These are phyloP conservation scores for Dryadomyces quercivorus DNA, from an alignment of 2,329 filamentous ascomycete genomes.

Conservation along the genomic window DNA sequence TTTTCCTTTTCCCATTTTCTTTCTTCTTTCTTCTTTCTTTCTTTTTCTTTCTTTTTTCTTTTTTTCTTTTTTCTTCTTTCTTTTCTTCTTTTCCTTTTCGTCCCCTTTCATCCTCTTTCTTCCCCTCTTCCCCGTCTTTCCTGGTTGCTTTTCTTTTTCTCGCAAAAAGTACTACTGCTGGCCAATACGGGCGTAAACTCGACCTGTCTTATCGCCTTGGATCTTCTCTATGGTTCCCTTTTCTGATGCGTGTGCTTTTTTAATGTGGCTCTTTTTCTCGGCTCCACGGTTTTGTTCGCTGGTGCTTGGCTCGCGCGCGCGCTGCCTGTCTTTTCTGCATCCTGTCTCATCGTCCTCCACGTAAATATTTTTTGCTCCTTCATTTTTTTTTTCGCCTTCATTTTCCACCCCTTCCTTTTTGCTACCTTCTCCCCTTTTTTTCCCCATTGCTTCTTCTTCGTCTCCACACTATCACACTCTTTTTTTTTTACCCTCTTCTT, in stretches of 20 bases:
- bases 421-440: constrained; percentile 11
- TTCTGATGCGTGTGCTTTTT: neutral
- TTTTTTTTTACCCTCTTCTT: constrained; percentile 9
- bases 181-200: neutral
- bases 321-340: neutral
- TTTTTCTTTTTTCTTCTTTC: neutral
- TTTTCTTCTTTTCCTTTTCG: neutral
- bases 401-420: constrained; percentile 1
- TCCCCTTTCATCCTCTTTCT: neutral
- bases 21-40: neutral
- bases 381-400: constrained; percentile 1
- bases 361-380: constrained; percentile 6
- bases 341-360: constrained; percentile 6
- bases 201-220: constrained; percentile 1
- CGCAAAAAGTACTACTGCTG: too few relatives aligned
- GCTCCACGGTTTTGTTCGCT: neutral
- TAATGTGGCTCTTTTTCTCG: constrained; percentile 4
- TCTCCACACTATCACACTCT: constrained; percentile 11
- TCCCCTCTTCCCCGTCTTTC: neutral
- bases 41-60: neutral
- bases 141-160: neutral
- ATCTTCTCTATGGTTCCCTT: neutral
- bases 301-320: constrained; percentile 4
- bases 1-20: neutral
- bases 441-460: constrained; percentile 6